Evolutionary conservation across 345 rosid genomes (phyloP), one percentile per base, ranked within the genome.

Genomic region (Pseudoturritis turrita): DNA sequence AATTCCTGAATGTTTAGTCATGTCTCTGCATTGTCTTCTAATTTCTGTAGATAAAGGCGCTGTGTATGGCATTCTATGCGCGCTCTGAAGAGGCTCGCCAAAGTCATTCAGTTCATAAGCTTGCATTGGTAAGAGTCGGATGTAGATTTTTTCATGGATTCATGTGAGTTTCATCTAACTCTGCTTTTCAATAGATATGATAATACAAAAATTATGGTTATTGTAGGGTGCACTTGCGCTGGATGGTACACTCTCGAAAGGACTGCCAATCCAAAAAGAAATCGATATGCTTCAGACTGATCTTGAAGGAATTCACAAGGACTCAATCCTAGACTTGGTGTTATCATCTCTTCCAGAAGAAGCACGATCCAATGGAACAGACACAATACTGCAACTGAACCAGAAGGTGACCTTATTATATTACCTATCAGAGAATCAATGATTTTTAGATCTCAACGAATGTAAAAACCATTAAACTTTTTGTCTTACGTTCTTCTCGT

Each of bases 1-100:
- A 47, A 39, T 39, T 74, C 25, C 33, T 41, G 40, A 60, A 43
- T 68, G 62, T 52, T 23, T 21, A 33, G 15, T 18, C 19, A 6
- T 41, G 31, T 39, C 36, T 58, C 43, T 65, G 55, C 8, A 35
- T 26, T 47, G 62, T 29, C 31, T 29, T 50, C 0, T 50, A 41
- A 22, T 68, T 59, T 80, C 57, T 73, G 72, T 68, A 95, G 98
- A 88, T 95, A 80, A 84, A 88, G 68, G 96, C 96, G 31, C 76
- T 95, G 75, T 83, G 90, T 78, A 84, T 89, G 96, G 97, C 99
- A 68, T 95, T 95, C 81, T 91, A 85, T 79, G 99, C 96, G 2
- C 87, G 92, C 68, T 91, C 96, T 59, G 96, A 91, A 82, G 98
- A 89, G 81, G 90, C 96, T 57, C 92, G 90, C 37, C 87, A 86